Base-by-base conservation (phyloP, 305 asterid species). In the Fraxinus sp. region DNA sequence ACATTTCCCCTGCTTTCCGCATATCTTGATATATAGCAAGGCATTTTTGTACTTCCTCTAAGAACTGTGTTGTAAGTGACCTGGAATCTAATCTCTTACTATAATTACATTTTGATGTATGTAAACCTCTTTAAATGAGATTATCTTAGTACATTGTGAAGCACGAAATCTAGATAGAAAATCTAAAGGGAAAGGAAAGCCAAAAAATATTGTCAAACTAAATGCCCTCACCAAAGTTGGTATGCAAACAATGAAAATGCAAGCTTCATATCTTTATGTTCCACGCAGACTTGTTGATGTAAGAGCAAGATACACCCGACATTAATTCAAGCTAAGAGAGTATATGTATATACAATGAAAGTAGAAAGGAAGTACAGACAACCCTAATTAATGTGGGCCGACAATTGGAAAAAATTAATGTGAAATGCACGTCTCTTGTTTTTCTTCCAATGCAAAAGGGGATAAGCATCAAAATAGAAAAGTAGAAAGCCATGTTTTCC, bases 1-100 rank as follows among this genome's bases (percentile, higher is more conserved):
- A 64, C 26, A 74, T 87, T 79, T 90, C 94, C 99, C 99, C 99
- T 75, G 97, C 94, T 92, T 89, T 95, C 64, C 98, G 92, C 99
- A 95, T 95, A 22, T 94, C 94, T 86, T 93, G 97, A 89, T 94
- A 95, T 73, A 95, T 84, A 82, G 91, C 92, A 70, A 95, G 94
- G 84, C 95, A 94, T 86, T 92, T 97, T 83, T 90, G 95, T 85
- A 95, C 97, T 85, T 94, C 94, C 85, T 87, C 92, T 86, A 84
- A 95, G 98, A 85, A 95, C 92, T 82, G 98, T 94, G 83, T 91
- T 90, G 89, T 91, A 95, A n/a, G 98, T 95, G 84, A 94, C 97
- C 99, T 92, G 90, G 82, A 82, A 89, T 85, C 26, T 30, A 41
- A 84, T 46, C 26, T 81, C 77, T 8, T 22, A 82, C 71, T 55